phyloP scores from a whole-genome alignment of 192 early-diverging fungal species.

The Entomortierella chlamydospora region DNA sequence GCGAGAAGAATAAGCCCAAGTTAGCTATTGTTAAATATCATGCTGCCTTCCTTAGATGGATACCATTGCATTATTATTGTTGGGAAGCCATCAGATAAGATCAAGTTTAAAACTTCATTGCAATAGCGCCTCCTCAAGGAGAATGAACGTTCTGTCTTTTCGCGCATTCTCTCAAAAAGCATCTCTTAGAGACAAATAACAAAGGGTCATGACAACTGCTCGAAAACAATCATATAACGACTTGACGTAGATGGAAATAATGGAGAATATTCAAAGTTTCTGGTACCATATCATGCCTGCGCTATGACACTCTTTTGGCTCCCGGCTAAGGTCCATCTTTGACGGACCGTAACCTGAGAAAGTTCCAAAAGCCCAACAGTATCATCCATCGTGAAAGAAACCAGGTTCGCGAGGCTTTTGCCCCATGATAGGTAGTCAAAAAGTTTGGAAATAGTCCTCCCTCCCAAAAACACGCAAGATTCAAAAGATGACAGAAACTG shows the following conservation, averaged over 20 bases:
- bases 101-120: conserved; percentile 54
- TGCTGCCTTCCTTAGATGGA: too few species aligned
- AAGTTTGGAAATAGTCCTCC: not conserved
- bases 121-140: conserved; percentile 13
- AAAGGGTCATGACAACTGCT: not conserved
- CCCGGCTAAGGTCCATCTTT: not conserved
- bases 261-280: not conserved
- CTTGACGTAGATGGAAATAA: too few species aligned
- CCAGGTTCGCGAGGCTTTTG: not conserved
- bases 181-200: not conserved
- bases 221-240: too few species aligned
- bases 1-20: not conserved
- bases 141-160: not conserved
- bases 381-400: not conserved
- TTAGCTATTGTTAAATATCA: not conserved
- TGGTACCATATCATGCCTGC: not conserved
- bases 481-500: not conserved
- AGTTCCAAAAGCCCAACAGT: not conserved
- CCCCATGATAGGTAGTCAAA: not conserved
- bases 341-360: not conserved
- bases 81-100: conserved; percentile 38
- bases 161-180: not conserved
- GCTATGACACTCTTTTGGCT: not conserved
- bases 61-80: too few species aligned
- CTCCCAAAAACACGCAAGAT: too few species aligned